Base-by-base conservation (phyloP, 495 filamentous ascomycete genomes). In the Extremus antarcticus region DNA sequence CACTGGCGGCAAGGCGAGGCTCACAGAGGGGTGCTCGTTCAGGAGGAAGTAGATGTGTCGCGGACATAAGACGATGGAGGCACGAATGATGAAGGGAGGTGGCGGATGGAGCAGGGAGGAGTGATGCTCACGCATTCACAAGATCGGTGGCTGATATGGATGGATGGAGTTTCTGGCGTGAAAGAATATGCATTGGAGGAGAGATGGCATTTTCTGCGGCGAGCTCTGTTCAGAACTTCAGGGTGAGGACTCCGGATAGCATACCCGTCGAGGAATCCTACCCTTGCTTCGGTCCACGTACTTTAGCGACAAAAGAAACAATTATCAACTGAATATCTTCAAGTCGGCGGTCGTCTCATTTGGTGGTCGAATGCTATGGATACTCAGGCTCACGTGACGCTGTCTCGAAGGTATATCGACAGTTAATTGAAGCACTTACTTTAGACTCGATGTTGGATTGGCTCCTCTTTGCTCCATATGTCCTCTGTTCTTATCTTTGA, bases 11-110 rank as follows among this genome's bases (percentile, higher is more conserved):
- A 98, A 98, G 80, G 92, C 92, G 64, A 74, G 92, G 65, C 78
- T 98, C 65, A 98, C 92, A 53, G 92, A 98, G 82, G 92, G 91
- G 63, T 98, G 92, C 83, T 95, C 90, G 68, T 98, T 96, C 86
- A 83, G 92, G 78, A 85, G 88, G 75, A 98, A 98, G 90, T 98
- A 95, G 79, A 86, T 8, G 38, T 39, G 16, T 29, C 9, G 22
- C 38, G 50, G 29, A 40, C 25, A 32, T 19, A 35, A 40, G 13
- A 19, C 11, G 50, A 40, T 20, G 38, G 29, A 24, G 7, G 19
- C 2, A 21, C 16, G 50, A 35, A 25, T 15, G 29, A 52, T 40
- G 50, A 20, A 3, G 9, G 9, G 46, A 48, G 10, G 24, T 11
- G 46, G 4, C 8, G 46, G 46, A n/a, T 21, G n/a, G n/a, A n/a